These are phyloP conservation scores for Phycomyces nitens DNA, from an alignment of 192 early-diverging fungal genomes.

Conservation along the genomic window DNA sequence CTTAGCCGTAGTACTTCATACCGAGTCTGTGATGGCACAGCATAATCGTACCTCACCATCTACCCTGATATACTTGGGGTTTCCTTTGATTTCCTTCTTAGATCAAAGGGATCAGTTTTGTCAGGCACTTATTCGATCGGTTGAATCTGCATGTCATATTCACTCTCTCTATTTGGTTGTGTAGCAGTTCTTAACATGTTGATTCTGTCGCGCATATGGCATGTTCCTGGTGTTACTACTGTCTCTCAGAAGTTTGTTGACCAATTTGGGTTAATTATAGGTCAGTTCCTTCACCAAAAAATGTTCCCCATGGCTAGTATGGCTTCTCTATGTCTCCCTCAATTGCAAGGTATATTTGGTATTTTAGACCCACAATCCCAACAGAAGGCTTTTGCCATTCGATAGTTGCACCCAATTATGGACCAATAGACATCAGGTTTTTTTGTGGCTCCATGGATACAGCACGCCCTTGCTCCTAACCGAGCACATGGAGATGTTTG, in stretches of 20 bases:
- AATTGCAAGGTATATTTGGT: neutral
- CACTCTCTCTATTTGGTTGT: constrained; percentile 5
- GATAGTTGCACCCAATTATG: neutral
- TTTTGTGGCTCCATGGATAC: too few relatives aligned
- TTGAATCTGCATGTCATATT: neutral
- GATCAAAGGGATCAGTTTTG: neutral
- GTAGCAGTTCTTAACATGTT: neutral
- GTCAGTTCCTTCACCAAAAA: neutral
- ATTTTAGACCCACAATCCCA: neutral
- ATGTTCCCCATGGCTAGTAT: neutral
- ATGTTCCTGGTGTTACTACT: neutral
- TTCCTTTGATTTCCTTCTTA: neutral
- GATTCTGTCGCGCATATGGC: constrained; percentile 9
- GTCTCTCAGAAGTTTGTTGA: neutral
- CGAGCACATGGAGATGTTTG: too few relatives aligned
- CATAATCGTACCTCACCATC: too few relatives aligned
- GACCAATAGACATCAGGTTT: neutral
- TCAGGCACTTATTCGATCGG: neutral
- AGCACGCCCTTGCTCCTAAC: too few relatives aligned
- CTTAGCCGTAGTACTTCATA: too few relatives aligned
- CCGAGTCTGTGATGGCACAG: too few relatives aligned
- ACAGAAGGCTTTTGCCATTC: neutral
- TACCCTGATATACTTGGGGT: too few relatives aligned
- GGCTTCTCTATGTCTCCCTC: neutral
- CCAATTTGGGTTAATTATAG: neutral